phyloP scores from a whole-genome alignment of 2,329 filamentous ascomycete genomes.

The Claviceps fusiformis region DNA sequence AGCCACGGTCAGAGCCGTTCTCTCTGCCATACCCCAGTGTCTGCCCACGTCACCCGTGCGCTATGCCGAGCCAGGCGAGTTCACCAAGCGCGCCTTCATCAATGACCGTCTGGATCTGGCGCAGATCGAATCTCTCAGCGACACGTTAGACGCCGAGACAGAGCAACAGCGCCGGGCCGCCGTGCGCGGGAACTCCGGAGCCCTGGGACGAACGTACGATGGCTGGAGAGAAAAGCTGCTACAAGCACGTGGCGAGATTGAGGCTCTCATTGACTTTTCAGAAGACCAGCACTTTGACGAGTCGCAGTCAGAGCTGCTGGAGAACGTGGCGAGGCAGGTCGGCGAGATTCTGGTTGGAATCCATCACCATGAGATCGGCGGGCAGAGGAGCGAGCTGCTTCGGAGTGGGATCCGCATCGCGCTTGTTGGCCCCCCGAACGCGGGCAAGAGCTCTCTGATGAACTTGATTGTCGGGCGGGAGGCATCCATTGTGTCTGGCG shows the following conservation, averaged over 20 bases:
- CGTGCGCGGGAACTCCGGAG: constrained; percentile 60
- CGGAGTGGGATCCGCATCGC: constrained; percentile 76
- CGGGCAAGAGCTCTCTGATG: constrained; percentile 85
- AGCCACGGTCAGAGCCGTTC: constrained; percentile 76
- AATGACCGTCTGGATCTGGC: constrained; percentile 76
- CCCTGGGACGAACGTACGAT: constrained; percentile 65
- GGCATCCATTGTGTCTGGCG: constrained; percentile 85
- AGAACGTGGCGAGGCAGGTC: constrained; percentile 55
- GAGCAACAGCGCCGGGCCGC: constrained; percentile 86
- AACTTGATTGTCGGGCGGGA: constrained; percentile 84
- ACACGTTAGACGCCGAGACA: constrained; percentile 57
- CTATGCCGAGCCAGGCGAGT: constrained; percentile 90
- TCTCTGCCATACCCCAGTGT: constrained; percentile 58
- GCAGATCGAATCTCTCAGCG: constrained; percentile 58
- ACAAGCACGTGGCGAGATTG: constrained; percentile 75
- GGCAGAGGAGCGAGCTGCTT: constrained; percentile 69
- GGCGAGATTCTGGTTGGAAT: constrained; percentile 48
- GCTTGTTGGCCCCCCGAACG: constrained; percentile 82
- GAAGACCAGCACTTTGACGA: constrained; percentile 98
- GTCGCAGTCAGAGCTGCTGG: constrained; percentile 57
- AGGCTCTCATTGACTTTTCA: constrained; percentile 92
- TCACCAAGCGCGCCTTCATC: constrained; percentile 82
- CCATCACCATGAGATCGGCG: constrained; percentile 57
- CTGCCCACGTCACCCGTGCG: constrained; percentile 37
- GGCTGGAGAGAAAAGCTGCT: constrained; percentile 65